phyloP scores from a whole-genome alignment of 2,329 filamentous ascomycete species.

The Colletotrichum horii region DNA sequence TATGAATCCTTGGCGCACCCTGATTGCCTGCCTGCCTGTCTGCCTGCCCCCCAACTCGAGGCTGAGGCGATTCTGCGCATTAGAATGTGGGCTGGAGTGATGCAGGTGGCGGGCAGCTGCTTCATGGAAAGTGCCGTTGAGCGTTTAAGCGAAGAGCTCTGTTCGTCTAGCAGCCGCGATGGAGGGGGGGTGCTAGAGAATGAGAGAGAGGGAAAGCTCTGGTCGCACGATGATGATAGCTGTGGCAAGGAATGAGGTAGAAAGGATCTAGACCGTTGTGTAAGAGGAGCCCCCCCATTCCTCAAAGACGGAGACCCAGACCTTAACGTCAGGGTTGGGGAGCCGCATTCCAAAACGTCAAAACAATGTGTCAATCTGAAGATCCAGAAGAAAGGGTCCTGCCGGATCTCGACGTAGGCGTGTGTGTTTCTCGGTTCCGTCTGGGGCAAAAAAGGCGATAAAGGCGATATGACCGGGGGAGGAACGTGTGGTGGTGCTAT shows the following conservation, averaged over 20 bases:
- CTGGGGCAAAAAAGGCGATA: not conserved
- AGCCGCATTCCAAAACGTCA: conserved; percentile 12
- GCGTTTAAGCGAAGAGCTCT: not conserved
- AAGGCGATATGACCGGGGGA: not conserved
- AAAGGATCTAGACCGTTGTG: not conserved
- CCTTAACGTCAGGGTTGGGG: not conserved
- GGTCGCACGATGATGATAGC: conserved; percentile 9
- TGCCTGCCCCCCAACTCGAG: not conserved
- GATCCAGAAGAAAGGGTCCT: conserved; percentile 4
- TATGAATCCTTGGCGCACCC: conserved; percentile 11
- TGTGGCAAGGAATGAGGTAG: conserved; percentile 3
- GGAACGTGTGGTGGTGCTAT: conserved; percentile 1
- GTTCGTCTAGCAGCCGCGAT: not conserved
- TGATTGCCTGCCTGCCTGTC: not conserved
- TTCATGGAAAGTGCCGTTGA: not conserved
- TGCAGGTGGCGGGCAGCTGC: conserved; percentile 20
- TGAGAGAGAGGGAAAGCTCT: not conserved
- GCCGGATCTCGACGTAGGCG: not conserved
- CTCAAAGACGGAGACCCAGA: not conserved
- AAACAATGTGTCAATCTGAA: conserved; percentile 2
- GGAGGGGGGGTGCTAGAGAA: not conserved
- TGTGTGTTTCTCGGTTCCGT: not conserved
- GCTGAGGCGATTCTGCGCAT: conserved; percentile 3
- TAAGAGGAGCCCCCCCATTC: not conserved
- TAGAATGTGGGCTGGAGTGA: conserved; percentile 7